Evolutionary conservation across 768 basidiomycete species (phyloP).

Genomic region (Gymnopilus dilepis): DNA sequence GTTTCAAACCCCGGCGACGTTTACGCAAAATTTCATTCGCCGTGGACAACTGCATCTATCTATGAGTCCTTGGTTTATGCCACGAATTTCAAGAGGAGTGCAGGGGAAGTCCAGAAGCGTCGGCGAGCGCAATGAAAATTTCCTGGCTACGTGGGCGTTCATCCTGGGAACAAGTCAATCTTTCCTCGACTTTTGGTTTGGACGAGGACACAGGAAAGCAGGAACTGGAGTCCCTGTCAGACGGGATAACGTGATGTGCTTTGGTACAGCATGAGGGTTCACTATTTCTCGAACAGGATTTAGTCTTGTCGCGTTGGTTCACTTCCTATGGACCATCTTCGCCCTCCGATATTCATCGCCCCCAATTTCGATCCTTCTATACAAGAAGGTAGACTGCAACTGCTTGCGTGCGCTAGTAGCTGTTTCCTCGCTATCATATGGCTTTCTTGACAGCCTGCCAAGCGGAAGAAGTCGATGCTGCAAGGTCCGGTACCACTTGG

Average conservation of each 20-base stretch:
- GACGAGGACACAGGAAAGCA: conserved; percentile 39
- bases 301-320: conserved; percentile 2
- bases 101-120: conserved; percentile 54
- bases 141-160: conserved; percentile 53
- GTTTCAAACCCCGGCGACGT: conserved; percentile 57
- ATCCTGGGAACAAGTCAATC: conserved; percentile 10
- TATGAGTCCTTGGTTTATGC: conserved; percentile 24
- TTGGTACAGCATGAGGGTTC: conserved; percentile 32
- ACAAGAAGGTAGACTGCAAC: conserved; percentile 47
- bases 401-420: conserved; percentile 43
- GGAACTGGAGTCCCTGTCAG: conserved; percentile 16
- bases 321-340: conserved; percentile 24
- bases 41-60: conserved; percentile 48
- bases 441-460: conserved; percentile 32
- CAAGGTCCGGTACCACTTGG: conserved; percentile 34
- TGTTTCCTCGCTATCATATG: conserved; percentile 36
- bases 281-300: conserved; percentile 12
- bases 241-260: conserved; percentile 23
- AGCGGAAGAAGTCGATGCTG: conserved; percentile 18
- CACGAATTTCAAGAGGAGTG: conserved; percentile 21
- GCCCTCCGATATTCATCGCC: conserved; percentile 31
- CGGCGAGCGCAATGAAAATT: conserved; percentile 55
- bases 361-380: conserved; percentile 47
- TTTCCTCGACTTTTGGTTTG: conserved; percentile 21
- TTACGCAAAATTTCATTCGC: conserved; percentile 53